Percentiles rank a stretch among this genome's conserved stretches.
Conservation (phyloP, 805 yeast species). For the Lachancea kluyveri region DNA sequence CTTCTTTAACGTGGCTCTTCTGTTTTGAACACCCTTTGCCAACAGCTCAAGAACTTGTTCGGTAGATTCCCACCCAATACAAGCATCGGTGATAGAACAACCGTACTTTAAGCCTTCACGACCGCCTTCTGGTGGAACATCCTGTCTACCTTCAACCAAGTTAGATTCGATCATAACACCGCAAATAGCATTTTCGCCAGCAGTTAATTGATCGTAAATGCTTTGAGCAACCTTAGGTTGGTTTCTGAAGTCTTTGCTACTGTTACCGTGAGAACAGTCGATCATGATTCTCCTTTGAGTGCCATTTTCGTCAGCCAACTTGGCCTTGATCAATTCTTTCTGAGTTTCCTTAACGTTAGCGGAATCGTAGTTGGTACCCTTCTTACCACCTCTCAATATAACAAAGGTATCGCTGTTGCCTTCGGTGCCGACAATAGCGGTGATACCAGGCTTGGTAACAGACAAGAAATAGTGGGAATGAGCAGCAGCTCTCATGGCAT, state of each 20-base stretch:
- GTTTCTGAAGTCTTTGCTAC: conserved; percentile 82
- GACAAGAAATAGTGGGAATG: conserved; percentile 92
- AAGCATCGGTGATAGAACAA: conserved; percentile 94
- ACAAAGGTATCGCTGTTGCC: conserved; percentile 90
- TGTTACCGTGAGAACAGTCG: conserved; percentile 97
- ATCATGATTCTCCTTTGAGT: conserved; percentile 75
- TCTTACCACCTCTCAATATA: conserved; percentile 92
- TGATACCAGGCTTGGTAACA: conserved; percentile 94
- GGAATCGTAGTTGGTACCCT: conserved; percentile 84
- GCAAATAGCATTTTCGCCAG: conserved; percentile 71
- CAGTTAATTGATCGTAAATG: conserved; percentile 70
- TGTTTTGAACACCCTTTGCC: conserved; percentile 71
- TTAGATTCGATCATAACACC: conserved; percentile 98
- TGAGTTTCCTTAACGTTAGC: conserved; percentile 64
- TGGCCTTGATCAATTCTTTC: conserved; percentile 47
- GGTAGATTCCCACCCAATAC: conserved; percentile 87
- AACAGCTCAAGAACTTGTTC: conserved; percentile 61
- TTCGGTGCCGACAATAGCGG: conserved; percentile 91
- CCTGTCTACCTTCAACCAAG: conserved; percentile 88
- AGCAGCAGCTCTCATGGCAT: conserved; percentile 87
- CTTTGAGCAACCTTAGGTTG: conserved; percentile 84
- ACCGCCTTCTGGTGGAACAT: conserved; percentile 75
- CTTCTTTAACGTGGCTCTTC: conserved; percentile 45
- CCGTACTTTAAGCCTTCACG: conserved; percentile 78
- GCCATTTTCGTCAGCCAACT: conserved; percentile 36